Conservation (phyloP, 169 alveolate genomes). For the Babesia bovis region DNA sequence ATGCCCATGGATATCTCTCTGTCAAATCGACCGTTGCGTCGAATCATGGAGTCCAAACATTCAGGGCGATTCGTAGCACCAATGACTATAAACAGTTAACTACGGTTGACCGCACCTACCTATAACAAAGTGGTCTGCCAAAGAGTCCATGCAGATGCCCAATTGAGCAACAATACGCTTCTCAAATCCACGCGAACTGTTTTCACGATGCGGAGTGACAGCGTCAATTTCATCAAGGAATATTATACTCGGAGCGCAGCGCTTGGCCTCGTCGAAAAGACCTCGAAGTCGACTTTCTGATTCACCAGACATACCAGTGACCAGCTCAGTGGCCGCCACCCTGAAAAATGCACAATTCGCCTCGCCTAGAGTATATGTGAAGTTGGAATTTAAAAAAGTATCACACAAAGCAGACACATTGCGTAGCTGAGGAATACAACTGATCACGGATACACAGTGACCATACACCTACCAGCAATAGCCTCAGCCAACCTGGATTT, state of each 20-base stretch:
- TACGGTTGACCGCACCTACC: constrained; percentile 4
- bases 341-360: constrained; percentile 77
- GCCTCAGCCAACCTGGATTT: constrained; percentile 95
- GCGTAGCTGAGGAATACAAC: neutral
- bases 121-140: constrained; percentile 74
- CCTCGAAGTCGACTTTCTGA: constrained; percentile 89
- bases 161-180: constrained; percentile 92
- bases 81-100: constrained; percentile 73
- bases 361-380: constrained; percentile 65
- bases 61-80: constrained; percentile 99
- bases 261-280: constrained; percentile 86
- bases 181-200: constrained; percentile 90
- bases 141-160: constrained; percentile 88
- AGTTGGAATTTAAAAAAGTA: too few relatives aligned
- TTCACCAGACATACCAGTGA: constrained; percentile 92
- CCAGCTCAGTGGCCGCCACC: constrained; percentile 75
- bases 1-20: constrained; percentile 90
- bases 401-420: neutral
- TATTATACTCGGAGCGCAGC: constrained; percentile 85
- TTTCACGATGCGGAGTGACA: constrained; percentile 88
- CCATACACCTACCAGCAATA: constrained; percentile 85
- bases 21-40: constrained; percentile 92
- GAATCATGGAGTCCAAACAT: constrained; percentile 96
- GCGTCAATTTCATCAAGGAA: constrained; percentile 84
- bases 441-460: neutral